Evolutionary conservation across 1,284 basidiomycete genomes (phyloP), one percentile per base, ranked within the genome.

Genomic region (Cryptococcus maquisensis): DNA sequence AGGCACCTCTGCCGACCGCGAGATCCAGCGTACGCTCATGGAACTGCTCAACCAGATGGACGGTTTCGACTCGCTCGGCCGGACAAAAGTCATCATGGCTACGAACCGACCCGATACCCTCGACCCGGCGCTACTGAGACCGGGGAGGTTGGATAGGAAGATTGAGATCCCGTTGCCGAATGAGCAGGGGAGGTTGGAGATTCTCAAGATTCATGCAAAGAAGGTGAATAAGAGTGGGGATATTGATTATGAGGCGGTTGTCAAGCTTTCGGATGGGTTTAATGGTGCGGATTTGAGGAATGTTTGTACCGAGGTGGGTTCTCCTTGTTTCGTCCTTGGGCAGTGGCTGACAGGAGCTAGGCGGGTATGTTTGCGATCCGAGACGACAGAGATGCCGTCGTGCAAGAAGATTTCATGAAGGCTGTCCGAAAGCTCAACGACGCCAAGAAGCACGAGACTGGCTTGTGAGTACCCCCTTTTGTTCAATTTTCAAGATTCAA

Each of bases 11-110:
- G 96, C 95, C 13, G 96, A 98, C 79, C 86, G 96, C 67, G 96
- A 98, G 79, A 98, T 99, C 63, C 96, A 99, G 77, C 82, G 96
- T 64, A 99, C 96, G 21, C 78, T 99, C 39, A 98, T 98, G 96
- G 96, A 99, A 90, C 81, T 99, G 35, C 82, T 99, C 45, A 98
- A 98, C 74, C 95, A 98, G 78, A 96, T 99, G 92, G 96, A 99
- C 74, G 96, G 96, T 32, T 98, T 99, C 79, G 96, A 98, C 77
- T 90, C 93, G 15, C 81, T 98, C 23, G 96, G 95, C 49, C 83
- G 83, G 67, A 98, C 94, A 41, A 98, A 98, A 78, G 84, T 99
- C 55, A 98, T 99, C 77, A 98, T 98, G 93, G 94, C 92, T 3
- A 96, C 93, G 36, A 96, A 96, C 80, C 82, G 93, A 71, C 93